A percentile compares a stretch with the other conserved stretches of the same genome.
phyloP scores from a whole-genome alignment of 1,284 basidiomycete species.

The Psilocybe mexicana region DNA sequence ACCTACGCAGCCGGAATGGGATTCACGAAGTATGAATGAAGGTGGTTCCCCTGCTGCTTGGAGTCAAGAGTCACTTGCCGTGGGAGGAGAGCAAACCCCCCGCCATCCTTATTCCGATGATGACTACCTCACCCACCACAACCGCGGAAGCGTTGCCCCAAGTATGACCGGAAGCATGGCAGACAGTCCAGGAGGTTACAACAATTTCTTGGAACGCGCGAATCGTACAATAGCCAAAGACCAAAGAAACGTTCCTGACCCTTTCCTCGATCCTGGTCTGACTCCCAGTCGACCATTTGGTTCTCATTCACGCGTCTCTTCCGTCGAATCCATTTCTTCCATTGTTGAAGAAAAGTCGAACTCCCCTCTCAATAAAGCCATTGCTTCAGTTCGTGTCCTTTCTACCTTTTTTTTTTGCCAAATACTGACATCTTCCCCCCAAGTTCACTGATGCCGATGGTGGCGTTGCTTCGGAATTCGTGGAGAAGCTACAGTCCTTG shows the following conservation, averaged over 20 bases:
- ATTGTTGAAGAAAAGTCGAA: conserved; percentile 88
- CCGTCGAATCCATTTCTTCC: conserved; percentile 84
- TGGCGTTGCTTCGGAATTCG: conserved; percentile 86
- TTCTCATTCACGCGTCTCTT: conserved; percentile 75
- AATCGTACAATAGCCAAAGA: conserved; percentile 82
- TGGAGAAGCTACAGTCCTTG: conserved; percentile 79
- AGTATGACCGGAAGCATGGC: conserved; percentile 4
- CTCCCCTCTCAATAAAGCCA: conserved; percentile 90
- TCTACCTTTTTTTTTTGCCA: conserved; percentile 10
- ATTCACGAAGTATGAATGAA: conserved; percentile 39
- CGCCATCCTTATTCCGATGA: conserved; percentile 46
- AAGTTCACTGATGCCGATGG: conserved; percentile 92
- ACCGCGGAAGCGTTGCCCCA: conserved; percentile 27
- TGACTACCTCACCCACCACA: conserved; percentile 45
- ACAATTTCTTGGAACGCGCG: conserved; percentile 81
- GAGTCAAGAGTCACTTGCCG: conserved; percentile 57
- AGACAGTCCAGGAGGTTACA: conserved; percentile 51
- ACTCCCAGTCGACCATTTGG: conserved; percentile 76
- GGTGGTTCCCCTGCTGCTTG: conserved; percentile 52
- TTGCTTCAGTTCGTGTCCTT: conserved; percentile 65
- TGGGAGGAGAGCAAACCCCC: conserved; percentile 37
- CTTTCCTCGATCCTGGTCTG: conserved; percentile 67
- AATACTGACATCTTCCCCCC: conserved; percentile 2
- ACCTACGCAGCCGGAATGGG: conserved; percentile 49
- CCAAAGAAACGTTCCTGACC: conserved; percentile 75